These are phyloP conservation scores for Annulohypoxylon bovei DNA, from an alignment of 495 filamentous ascomycete genomes.

Conservation along the genomic window DNA sequence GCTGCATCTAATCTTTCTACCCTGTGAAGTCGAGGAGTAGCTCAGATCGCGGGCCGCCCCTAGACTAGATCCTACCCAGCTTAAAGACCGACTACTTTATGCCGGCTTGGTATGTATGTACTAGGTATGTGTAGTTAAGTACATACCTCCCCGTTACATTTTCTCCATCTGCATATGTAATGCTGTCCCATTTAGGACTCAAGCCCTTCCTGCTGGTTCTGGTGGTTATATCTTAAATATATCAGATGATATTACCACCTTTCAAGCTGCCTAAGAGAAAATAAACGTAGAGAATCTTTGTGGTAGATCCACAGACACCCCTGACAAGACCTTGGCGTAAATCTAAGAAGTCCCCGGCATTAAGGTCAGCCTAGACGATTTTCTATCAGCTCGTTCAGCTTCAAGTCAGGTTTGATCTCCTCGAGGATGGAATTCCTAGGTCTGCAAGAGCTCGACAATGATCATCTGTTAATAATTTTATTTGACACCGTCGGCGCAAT, in stretches of 20 bases:
- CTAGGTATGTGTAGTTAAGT: constrained; percentile 3
- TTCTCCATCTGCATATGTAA: constrained; percentile 12
- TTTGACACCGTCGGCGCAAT: background rate
- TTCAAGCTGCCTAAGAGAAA: background rate
- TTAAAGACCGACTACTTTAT: background rate
- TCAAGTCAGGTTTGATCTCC: constrained; percentile 35
- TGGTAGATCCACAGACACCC: constrained; percentile 27
- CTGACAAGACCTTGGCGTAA: constrained; percentile 15
- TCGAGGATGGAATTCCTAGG: constrained; percentile 5
- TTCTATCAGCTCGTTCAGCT: constrained; percentile 22
- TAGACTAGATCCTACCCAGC: constrained; percentile 34
- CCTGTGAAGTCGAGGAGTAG: constrained; percentile 19
- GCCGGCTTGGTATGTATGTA: constrained; percentile 19
- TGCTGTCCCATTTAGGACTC: background rate
- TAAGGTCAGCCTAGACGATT: constrained; percentile 21
- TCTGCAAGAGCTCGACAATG: constrained; percentile 3
- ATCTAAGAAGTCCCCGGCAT: constrained; percentile 25
- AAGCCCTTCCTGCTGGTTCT: background rate
- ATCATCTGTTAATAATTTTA: constrained; percentile 12
- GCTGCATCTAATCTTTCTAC: constrained; percentile 12
- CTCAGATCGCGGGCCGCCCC: constrained; percentile 41
- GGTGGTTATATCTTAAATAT: constrained; percentile 2
- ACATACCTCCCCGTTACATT: background rate
- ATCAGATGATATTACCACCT: background rate
- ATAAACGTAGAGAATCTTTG: background rate